Percentiles rank a stretch among this genome's conserved stretches.
phyloP scores from a whole-genome alignment of 2,329 filamentous ascomycete genomes.

The Biscogniauxia sp. region DNA sequence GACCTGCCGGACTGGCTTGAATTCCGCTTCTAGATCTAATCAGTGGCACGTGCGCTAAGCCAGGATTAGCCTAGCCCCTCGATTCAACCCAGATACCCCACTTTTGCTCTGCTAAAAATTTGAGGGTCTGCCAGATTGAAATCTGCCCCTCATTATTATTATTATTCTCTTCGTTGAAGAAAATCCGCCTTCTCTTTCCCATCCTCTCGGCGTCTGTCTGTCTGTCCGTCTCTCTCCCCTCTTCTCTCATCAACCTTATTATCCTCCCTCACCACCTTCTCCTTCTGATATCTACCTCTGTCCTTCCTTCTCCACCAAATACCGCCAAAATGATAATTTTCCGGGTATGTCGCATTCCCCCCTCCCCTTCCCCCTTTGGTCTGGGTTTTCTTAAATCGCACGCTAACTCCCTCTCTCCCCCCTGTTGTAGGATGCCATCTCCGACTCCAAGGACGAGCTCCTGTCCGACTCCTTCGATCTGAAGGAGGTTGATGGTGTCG shows the following conservation, averaged over 20 bases:
- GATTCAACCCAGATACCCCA: constrained; percentile 11
- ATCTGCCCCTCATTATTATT: constrained; percentile 30
- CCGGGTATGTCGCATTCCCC: constrained; percentile 51
- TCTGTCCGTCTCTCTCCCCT: constrained; percentile 12
- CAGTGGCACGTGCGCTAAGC: background rate
- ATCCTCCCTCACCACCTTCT: constrained; percentile 9
- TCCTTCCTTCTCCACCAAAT: constrained; percentile 17
- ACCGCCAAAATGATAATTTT: constrained; percentile 69
- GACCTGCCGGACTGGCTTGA: too few species aligned
- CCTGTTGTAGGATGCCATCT: constrained; percentile 72
- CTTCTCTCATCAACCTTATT: constrained; percentile 22
- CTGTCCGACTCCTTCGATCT: constrained; percentile 92
- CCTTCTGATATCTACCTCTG: constrained; percentile 10
- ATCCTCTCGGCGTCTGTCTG: constrained; percentile 25
- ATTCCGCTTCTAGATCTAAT: constrained; percentile 21
- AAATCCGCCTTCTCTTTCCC: constrained; percentile 27
- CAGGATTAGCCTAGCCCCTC: background rate
- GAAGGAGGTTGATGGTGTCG: constrained; percentile 73
- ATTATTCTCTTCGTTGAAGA: constrained; percentile 21
- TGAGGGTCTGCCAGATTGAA: constrained; percentile 26
- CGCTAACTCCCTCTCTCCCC: background rate
- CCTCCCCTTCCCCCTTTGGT: background rate
- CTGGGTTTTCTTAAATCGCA: background rate
- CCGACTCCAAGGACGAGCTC: constrained; percentile 75
- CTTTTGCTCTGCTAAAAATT: constrained; percentile 29